Percentiles rank a stretch among this genome's conserved stretches.
Conservation (phyloP, 1,284 basidiomycete genomes). For the Volvariella surrecta region DNA sequence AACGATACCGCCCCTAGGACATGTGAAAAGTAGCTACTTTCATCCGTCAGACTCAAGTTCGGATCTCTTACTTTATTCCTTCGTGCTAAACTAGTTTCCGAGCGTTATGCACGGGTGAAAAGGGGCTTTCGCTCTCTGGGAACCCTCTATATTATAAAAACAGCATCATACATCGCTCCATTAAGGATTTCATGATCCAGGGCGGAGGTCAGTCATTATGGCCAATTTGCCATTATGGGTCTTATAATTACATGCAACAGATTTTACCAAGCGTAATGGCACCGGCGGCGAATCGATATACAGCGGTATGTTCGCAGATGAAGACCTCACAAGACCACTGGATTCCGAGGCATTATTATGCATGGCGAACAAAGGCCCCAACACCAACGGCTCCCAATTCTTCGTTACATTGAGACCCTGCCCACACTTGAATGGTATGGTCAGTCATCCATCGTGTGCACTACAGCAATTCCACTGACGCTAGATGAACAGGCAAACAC, state of each 20-base stretch:
- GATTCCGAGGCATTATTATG: conserved; percentile 68
- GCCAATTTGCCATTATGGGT: too few species aligned
- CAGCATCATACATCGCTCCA: conserved; percentile 71
- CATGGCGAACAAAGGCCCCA: conserved; percentile 79
- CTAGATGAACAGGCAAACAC: conserved; percentile 47
- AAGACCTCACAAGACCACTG: conserved; percentile 59
- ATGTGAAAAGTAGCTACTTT: conserved; percentile 61
- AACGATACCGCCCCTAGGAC: conserved; percentile 73
- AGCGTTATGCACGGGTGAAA: conserved; percentile 83
- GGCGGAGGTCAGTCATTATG: background rate
- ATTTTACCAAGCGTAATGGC: conserved; percentile 73
- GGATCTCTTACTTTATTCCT: background rate
- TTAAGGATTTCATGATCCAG: conserved; percentile 34
- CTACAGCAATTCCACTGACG: background rate
- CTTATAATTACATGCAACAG: conserved; percentile 22
- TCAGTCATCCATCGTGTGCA: background rate
- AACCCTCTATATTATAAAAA: conserved; percentile 79
- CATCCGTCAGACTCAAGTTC: background rate
- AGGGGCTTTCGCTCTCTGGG: conserved; percentile 60
- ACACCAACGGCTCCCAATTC: conserved; percentile 24
- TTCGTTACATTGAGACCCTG: conserved; percentile 41
- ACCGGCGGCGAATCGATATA: conserved; percentile 83
- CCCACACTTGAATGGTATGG: conserved; percentile 58
- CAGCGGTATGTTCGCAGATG: conserved; percentile 66
- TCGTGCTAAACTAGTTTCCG: too few species aligned